These are phyloP conservation scores for Colletotrichum eleusines DNA, from an alignment of 2,329 filamentous ascomycete species.

Conservation along the genomic window DNA sequence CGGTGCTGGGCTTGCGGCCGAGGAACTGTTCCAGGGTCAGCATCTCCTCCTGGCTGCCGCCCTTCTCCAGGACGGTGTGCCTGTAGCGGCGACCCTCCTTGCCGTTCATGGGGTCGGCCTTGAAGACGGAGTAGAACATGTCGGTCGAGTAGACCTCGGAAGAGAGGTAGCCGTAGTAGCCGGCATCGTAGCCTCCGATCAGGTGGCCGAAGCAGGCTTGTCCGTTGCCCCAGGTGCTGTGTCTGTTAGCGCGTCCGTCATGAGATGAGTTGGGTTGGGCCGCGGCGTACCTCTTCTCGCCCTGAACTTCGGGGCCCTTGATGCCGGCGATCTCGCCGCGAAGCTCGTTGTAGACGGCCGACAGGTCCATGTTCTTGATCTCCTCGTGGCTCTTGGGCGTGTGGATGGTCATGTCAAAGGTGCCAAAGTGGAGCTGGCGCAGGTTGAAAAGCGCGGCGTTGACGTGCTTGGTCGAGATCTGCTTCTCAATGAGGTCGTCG, in stretches of 20 bases:
- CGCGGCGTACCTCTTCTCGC: constrained; percentile 63
- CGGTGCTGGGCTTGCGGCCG: constrained; percentile 79
- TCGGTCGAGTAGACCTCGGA: constrained; percentile 86
- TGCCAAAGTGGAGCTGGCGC: constrained; percentile 82
- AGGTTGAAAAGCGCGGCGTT: constrained; percentile 85
- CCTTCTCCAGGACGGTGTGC: constrained; percentile 81
- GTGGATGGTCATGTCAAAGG: constrained; percentile 88
- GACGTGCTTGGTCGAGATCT: constrained; percentile 83
- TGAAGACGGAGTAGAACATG: constrained; percentile 88
- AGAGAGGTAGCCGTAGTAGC: constrained; percentile 82
- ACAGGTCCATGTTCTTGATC: constrained; percentile 74
- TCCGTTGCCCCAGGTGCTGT: constrained; percentile 78
- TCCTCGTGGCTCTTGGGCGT: constrained; percentile 76
- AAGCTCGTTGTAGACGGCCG: constrained; percentile 78
- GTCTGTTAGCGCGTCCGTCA: constrained; percentile 45
- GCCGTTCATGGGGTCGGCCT: constrained; percentile 81
- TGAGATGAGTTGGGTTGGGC: too few species aligned
- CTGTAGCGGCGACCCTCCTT: constrained; percentile 81
- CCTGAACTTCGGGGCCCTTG: constrained; percentile 78
- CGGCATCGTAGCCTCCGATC: constrained; percentile 86
- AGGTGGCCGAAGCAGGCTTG: constrained; percentile 86
- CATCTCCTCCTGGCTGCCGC: constrained; percentile 86
- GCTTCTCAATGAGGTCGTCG: constrained; percentile 78
- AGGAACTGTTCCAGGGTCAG: constrained; percentile 82
- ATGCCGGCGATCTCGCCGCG: constrained; percentile 78